A percentile compares a stretch with the other conserved stretches of the same genome.
Conservation (phyloP, 805 yeast species). For the Hanseniaspora osmophila region DNA sequence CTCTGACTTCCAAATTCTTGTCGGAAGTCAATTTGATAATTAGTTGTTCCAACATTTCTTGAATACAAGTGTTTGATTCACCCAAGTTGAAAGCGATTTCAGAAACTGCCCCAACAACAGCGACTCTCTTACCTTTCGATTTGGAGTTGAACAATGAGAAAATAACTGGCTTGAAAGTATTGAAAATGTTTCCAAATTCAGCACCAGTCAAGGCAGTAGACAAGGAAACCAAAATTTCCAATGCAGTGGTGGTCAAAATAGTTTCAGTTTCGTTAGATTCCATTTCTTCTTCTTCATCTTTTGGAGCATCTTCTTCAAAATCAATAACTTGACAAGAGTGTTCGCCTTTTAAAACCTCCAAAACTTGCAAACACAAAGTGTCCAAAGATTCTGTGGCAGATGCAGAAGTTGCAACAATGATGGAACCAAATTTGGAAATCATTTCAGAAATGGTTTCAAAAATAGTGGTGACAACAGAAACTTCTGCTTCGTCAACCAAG, state of each 20-base stretch:
- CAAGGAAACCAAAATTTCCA: constrained; percentile 71
- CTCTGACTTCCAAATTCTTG: constrained; percentile 75
- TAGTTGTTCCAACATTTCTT: constrained; percentile 59
- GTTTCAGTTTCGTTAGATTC: constrained; percentile 51
- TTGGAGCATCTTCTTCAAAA: constrained; percentile 43
- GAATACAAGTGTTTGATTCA: constrained; percentile 46
- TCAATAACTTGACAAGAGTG: constrained; percentile 76
- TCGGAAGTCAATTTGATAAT: constrained; percentile 56
- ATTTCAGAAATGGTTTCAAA: constrained; percentile 63
- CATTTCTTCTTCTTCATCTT: constrained; percentile 26
- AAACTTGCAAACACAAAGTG: constrained; percentile 52
- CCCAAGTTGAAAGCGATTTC: constrained; percentile 74
- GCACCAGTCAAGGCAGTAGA: constrained; percentile 56
- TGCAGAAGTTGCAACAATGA: constrained; percentile 46
- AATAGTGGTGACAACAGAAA: constrained; percentile 64
- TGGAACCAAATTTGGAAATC: constrained; percentile 56
- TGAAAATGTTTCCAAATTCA: constrained; percentile 63
- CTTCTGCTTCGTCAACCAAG: constrained; percentile 70
- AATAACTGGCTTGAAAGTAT: constrained; percentile 53
- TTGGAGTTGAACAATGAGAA: constrained; percentile 43
- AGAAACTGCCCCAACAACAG: constrained; percentile 80
- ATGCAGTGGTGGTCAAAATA: constrained; percentile 65
- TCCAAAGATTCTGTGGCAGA: constrained; percentile 48
- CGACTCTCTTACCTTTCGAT: constrained; percentile 61
- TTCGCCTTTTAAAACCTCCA: constrained; percentile 62